Evolutionary conservation across 768 basidiomycete genomes (phyloP), one percentile per base, ranked within the genome.

Genomic region (Boletus patriciae): DNA sequence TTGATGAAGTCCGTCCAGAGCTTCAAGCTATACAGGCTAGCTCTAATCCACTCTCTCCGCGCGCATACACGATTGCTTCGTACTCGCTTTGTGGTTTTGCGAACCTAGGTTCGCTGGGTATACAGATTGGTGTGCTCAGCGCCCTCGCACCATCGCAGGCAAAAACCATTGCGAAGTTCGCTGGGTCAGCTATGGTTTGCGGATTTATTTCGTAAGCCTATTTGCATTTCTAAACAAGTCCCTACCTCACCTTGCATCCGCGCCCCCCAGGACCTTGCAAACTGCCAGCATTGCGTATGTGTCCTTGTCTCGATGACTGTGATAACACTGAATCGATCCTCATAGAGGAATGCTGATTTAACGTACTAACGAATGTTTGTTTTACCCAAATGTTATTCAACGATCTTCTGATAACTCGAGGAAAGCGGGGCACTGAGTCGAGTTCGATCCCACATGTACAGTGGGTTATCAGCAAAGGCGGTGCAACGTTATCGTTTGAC

Each of bases 11-110:
- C 41, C 13, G 31, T 56, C 47, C 73, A 50, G 78, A 79, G 33
- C 67, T 74, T 40, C 61, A 69, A 61, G 73, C 73, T 9, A 78
- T 92, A 50, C 78, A 85, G 58, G 72, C 73, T 9, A 66, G 71
- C 57, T 70, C 74, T 23, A 73, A 78, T 48, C 82, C 88, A 4
- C 80, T 94, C 49, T 85, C 85, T 21, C 77, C 73, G 31, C 90
- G 89, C 54, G 90, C 85, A 21, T 93, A 79, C 73, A 88, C 87
- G 50, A 94, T 95, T 62, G 85, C 88, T 15, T 85, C 88, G 34
- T 96, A 94, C 70, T 87, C 88, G 16, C 84, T 95, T 16, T 94
- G 92, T 71, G 94, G 94, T 11, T 96, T 96, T 66, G 91, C 91
- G 57, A 95, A 95, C 70, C 77, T 92, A 44, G 84, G 88, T 53